Base-by-base conservation (phyloP, 371 early-diverging fungal species). In the Mortierella polycephala region DNA sequence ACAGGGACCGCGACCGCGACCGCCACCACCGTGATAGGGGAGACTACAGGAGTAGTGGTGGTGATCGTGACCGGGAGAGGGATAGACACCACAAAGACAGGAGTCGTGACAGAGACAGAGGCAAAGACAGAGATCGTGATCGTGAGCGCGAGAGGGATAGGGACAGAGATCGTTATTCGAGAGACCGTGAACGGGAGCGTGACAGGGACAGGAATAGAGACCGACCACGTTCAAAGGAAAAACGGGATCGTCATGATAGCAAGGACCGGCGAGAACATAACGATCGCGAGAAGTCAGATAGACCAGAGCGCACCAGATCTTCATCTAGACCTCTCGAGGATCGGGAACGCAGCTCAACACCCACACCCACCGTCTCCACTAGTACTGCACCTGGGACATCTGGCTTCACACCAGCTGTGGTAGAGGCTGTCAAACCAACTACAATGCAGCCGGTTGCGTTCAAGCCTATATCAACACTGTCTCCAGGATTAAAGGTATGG, bases 321-420 rank as follows among this genome's bases (percentile, higher is more conserved):
- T 54, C 66, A 1, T 72, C 80, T 0, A 47, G 62, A 47, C 57
- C 69, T 3, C n/a, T 65, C 13, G 80, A 79, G 0, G 67, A 68
- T 23, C 64, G 62, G 40, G 72, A 73, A 47, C 46, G 69, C 23
- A 73, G 71, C 53, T 63, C 71, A 6, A 67, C 71, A 9, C 67
- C 71, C 2, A 60, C 64, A 7, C 30, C 52, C 18, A 16, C 61
- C 7, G 47, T 10, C 37, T 41, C 52, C 0, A 23, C 57, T 0
- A 62, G 20, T 11, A 60, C 55, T 10, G 45, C 64, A 20, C 54
- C 61, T 14, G 18, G 30, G 37, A 44, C 65, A 5, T 45, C 57
- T 8, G 63, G 53, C 2, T 21, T 55, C 12, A 21, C 30, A 9
- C 2, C 50, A 50, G 18, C 57, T 18, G n/a, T 44, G 20, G 30